phyloP scores from a whole-genome alignment of 371 early-diverging fungal genomes.

The Haplosporangium sp. region DNA sequence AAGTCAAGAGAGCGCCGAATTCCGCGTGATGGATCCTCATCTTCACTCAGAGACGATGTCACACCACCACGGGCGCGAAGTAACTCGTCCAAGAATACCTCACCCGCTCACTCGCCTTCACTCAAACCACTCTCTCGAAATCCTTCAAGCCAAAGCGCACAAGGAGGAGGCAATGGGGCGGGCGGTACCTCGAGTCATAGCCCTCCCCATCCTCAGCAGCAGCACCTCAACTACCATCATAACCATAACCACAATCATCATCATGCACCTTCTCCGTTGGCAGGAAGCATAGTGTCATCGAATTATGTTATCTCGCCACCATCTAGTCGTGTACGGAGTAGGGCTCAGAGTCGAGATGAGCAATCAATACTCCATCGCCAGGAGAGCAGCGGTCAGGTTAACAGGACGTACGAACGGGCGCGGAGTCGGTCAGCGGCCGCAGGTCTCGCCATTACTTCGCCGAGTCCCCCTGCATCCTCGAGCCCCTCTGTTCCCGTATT shows the following conservation, averaged over 20 bases:
- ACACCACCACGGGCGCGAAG: slow-evolving; percentile 34
- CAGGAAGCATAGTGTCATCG: slow-evolving; percentile 6
- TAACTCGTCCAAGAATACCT: slow-evolving; percentile 29
- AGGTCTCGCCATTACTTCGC: slow-evolving; percentile 3
- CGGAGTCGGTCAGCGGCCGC: slow-evolving; percentile 17
- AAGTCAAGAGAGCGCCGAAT: slow-evolving; percentile 31
- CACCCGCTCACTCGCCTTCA: slow-evolving; percentile 32
- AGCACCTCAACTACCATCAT: neutral
- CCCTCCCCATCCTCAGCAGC: too few relatives aligned
- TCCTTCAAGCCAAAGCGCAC: slow-evolving; percentile 11
- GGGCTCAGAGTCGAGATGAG: slow-evolving; percentile 44
- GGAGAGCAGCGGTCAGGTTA: slow-evolving; percentile 5
- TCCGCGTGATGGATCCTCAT: slow-evolving; percentile 22
- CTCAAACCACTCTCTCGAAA: slow-evolving; percentile 10
- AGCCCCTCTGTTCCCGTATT: neutral
- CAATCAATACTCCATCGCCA: slow-evolving; percentile 12
- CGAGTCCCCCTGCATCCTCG: neutral
- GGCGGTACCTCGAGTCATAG: too few relatives aligned
- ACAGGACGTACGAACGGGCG: slow-evolving; percentile 17
- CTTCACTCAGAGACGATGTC: slow-evolving; percentile 20
- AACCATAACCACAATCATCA: slow-evolving; percentile 12
- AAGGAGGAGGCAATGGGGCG: neutral
- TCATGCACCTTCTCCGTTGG: slow-evolving; percentile 36
- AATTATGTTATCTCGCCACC: slow-evolving; percentile 15
- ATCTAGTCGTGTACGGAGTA: slow-evolving; percentile 33